Evolutionary conservation across 2,329 filamentous ascomycete species (phyloP).

Genomic region (Ophiostoma triangulosporum): DNA sequence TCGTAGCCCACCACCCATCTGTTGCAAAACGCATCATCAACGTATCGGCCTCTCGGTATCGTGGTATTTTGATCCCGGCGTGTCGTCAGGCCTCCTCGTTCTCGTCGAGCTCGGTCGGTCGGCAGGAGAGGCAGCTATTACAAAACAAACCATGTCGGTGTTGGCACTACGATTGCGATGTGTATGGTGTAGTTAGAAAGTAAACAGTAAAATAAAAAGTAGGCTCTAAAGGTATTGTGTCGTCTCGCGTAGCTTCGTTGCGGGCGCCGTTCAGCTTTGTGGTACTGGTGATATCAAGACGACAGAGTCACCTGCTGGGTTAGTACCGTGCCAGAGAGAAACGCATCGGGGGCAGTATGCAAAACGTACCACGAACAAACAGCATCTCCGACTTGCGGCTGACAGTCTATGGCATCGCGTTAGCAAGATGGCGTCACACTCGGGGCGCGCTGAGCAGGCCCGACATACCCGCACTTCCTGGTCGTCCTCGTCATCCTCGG

Average conservation of each 20-base stretch:
- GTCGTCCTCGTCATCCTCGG: slow-evolving; percentile 74
- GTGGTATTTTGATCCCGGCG: background rate
- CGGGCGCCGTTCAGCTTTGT: slow-evolving; percentile 8
- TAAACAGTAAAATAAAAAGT: background rate
- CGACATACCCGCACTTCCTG: slow-evolving; percentile 49
- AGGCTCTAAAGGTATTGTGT: too few relatives aligned
- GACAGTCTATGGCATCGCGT: slow-evolving; percentile 47
- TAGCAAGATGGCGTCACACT: background rate
- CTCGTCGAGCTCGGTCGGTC: background rate
- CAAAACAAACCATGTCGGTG: background rate
- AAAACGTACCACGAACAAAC: slow-evolving; percentile 76
- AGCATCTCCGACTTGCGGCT: slow-evolving; percentile 98
- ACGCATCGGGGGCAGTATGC: background rate
- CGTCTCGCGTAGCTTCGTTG: background rate
- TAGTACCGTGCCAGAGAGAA: background rate
- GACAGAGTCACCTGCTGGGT: slow-evolving; percentile 14
- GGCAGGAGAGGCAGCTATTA: too few relatives aligned
- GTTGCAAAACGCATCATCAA: background rate
- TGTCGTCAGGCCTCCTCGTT: background rate
- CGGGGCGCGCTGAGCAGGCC: background rate
- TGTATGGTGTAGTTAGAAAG: background rate
- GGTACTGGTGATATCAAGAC: slow-evolving; percentile 19
- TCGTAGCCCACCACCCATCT: background rate
- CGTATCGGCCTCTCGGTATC: background rate
- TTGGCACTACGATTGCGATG: background rate